Evolutionary conservation across 208 protist species (phyloP).

Genomic region (Leishmania aethiopica): DNA sequence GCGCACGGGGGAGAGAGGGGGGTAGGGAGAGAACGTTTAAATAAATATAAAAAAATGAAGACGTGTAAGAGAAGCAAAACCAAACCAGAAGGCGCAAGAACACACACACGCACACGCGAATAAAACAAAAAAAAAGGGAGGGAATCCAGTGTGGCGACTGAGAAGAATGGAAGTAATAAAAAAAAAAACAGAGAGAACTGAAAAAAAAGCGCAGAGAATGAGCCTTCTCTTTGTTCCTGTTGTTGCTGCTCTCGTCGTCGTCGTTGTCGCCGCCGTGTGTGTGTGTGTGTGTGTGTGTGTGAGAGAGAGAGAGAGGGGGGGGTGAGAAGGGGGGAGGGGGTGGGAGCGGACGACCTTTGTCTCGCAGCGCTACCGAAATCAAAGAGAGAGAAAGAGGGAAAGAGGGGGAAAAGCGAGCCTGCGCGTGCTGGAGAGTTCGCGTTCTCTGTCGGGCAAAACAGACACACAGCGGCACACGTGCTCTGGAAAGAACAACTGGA

Average conservation of each 20-base stretch:
- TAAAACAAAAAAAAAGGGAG: background rate
- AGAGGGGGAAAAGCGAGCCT: background rate
- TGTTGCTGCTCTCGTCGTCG: background rate
- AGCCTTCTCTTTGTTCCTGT: background rate
- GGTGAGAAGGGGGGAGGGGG: too few species aligned
- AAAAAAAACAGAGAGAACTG: background rate
- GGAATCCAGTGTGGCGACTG: background rate
- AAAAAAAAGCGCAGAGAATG: background rate
- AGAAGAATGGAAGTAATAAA: background rate
- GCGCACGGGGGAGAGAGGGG: too few species aligned
- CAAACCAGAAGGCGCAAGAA: background rate
- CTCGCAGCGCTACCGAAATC: too few species aligned
- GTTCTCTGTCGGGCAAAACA: background rate
- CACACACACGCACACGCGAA: background rate
- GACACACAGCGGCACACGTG: background rate
- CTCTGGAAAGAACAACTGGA: background rate
- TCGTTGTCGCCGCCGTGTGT: background rate
- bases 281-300: background rate
- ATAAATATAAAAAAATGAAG: conserved; percentile 17
- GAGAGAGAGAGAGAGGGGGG: too few species aligned
- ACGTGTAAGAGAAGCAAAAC: background rate
- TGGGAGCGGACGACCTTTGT: background rate
- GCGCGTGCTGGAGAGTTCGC: background rate
- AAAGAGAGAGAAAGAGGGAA: too few species aligned
- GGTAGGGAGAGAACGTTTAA: background rate